A percentile compares a stretch with the other conserved stretches of the same genome.
Evolutionary conservation across 371 early-diverging fungal genomes (phyloP).

Genomic region (Lichtheimia ornata): DNA sequence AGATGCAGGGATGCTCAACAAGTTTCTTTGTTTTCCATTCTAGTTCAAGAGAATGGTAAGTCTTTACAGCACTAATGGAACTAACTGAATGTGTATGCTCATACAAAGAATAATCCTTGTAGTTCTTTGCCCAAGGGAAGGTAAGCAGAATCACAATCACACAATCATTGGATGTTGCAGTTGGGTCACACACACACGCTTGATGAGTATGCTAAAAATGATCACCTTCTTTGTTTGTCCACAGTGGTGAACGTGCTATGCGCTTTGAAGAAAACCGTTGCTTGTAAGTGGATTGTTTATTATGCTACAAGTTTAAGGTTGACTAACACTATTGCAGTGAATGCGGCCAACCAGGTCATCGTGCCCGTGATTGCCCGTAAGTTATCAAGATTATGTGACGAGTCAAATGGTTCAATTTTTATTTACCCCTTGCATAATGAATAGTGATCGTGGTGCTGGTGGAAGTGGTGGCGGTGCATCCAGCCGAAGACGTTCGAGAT

Average conservation of each 20-base stretch:
- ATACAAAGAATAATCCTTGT: neutral
- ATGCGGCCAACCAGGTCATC: conserved; percentile 42
- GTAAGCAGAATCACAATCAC: conserved; percentile 11
- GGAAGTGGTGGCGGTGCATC: conserved; percentile 13
- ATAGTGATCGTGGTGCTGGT: conserved; percentile 14
- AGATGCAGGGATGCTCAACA: too few species aligned
- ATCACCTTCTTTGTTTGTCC: neutral
- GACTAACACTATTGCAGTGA: conserved; percentile 20
- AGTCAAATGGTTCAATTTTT: too few species aligned
- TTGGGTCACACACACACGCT: too few species aligned
- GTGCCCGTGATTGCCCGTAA: conserved; percentile 46
- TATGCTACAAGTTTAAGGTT: neutral
- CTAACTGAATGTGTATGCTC: too few species aligned
- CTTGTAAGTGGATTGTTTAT: conserved; percentile 32
- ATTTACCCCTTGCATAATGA: neutral
- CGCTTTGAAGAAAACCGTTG: conserved; percentile 44
- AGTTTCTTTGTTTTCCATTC: too few species aligned
- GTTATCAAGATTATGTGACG: conserved; percentile 10
- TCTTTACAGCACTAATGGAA: neutral
- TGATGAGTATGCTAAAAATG: neutral
- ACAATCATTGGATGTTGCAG: neutral
- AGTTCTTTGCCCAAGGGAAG: conserved; percentile 44
- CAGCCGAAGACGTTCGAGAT: conserved; percentile 36
- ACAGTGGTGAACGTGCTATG: conserved; percentile 45
- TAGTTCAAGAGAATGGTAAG: conserved; percentile 39